phyloP scores from a whole-genome alignment of 345 rosid species.

The Arabidopsis arenosa region DNA sequence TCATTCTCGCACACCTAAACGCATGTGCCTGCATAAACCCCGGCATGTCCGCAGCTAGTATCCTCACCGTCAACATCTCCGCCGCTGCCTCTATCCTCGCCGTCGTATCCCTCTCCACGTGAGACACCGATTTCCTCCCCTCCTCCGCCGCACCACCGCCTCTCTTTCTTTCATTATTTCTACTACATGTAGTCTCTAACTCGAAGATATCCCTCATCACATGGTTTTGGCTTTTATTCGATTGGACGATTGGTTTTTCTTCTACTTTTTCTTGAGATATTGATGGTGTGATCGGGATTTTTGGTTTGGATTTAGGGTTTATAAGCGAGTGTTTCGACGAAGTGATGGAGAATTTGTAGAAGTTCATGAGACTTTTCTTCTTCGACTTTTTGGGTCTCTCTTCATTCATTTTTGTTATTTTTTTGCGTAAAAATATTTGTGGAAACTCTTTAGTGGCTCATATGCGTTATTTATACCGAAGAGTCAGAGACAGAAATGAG shows the following conservation, averaged over 20 bases:
- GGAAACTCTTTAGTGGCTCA: constrained; percentile 34
- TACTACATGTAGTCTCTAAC: constrained; percentile 39
- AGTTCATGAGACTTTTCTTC: constrained; percentile 51
- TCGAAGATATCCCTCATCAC: constrained; percentile 33
- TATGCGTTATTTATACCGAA: constrained; percentile 40
- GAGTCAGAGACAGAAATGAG: constrained; percentile 28
- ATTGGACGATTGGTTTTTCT: constrained; percentile 23
- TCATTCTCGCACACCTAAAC: constrained; percentile 75
- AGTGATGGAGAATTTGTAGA: constrained; percentile 40
- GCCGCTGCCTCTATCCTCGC: constrained; percentile 69
- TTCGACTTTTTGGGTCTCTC: constrained; percentile 51
- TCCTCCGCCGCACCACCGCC: constrained; percentile 49
- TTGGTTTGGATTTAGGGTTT: constrained; percentile 33
- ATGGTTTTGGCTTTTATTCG: constrained; percentile 34
- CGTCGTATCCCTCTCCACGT: constrained; percentile 64
- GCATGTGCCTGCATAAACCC: constrained; percentile 93
- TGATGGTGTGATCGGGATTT: constrained; percentile 26
- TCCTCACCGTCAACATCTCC: constrained; percentile 80
- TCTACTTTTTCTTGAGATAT: constrained; percentile 29
- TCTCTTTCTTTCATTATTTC: constrained; percentile 26
- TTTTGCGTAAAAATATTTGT: background rate
- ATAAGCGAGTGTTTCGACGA: constrained; percentile 23
- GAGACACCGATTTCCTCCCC: constrained; percentile 82
- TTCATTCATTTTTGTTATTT: constrained; percentile 34
- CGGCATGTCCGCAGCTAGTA: constrained; percentile 84